These are phyloP conservation scores for Capsella rubella DNA, from an alignment of 441 rosid genomes.

Conservation along the genomic window DNA sequence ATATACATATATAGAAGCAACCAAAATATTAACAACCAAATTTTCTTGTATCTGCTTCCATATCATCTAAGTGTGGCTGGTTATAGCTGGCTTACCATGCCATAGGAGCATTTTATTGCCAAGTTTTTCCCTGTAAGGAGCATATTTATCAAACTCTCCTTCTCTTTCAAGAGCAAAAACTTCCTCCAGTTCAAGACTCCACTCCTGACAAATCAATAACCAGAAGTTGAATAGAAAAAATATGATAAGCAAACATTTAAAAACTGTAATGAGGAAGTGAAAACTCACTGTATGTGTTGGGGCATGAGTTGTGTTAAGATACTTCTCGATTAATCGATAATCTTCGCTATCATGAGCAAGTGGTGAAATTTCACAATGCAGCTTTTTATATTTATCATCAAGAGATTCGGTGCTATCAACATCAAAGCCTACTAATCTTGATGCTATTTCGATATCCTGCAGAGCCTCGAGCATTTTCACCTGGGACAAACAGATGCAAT, in stretches of 20 bases:
- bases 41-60: not conserved
- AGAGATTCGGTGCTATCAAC: slow-evolving; percentile 74
- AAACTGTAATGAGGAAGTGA: not conserved
- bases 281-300: slow-evolving; percentile 89
- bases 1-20: not conserved
- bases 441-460: slow-evolving; percentile 97
- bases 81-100: slow-evolving; percentile 70
- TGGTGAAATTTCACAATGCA: slow-evolving; percentile 68
- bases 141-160: slow-evolving; percentile 88
- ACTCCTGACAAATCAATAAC: slow-evolving; percentile 60
- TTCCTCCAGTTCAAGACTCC: slow-evolving; percentile 96
- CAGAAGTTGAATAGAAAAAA: slow-evolving; percentile 16
- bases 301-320: slow-evolving; percentile 89
- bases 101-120: slow-evolving; percentile 92
- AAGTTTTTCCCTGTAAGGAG: slow-evolving; percentile 68
- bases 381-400: slow-evolving; percentile 86
- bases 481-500: slow-evolving; percentile 48
- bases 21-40: not conserved
- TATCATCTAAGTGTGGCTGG: slow-evolving; percentile 10
- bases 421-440: slow-evolving; percentile 97
- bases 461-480: slow-evolving; percentile 99
- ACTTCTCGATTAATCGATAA: slow-evolving; percentile 74
- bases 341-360: slow-evolving; percentile 90
- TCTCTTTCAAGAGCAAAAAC: slow-evolving; percentile 91
- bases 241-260: slow-evolving; percentile 13